Evolutionary conservation across 2,329 filamentous ascomycete species (phyloP).

Genomic region (Aplosporella prunicola): DNA sequence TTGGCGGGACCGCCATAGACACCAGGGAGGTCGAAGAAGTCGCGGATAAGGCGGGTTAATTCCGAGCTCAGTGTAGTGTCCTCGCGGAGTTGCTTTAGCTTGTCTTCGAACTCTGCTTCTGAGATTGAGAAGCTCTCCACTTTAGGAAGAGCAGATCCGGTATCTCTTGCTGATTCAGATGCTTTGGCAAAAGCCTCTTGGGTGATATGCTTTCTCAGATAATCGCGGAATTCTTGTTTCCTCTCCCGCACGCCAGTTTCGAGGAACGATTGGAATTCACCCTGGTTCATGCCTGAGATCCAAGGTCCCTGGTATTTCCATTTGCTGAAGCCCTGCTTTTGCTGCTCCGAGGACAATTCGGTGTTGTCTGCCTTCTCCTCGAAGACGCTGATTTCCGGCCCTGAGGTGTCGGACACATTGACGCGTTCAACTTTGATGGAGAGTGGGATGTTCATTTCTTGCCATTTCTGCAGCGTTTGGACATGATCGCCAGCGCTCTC

Average conservation of each 20-base stretch:
- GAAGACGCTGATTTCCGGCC: constrained; percentile 26
- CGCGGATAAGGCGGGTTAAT: constrained; percentile 43
- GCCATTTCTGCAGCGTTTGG: constrained; percentile 73
- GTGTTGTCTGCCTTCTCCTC: constrained; percentile 38
- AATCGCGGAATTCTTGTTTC: constrained; percentile 17
- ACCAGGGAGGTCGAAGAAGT: constrained; percentile 48
- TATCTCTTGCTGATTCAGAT: not conserved
- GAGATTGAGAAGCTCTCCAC: constrained; percentile 22
- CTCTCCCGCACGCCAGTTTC: not conserved
- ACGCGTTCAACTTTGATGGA: constrained; percentile 34
- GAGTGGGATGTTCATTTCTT: constrained; percentile 68
- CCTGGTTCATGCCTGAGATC: constrained; percentile 45
- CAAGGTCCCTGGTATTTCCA: constrained; percentile 53
- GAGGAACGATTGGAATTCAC: constrained; percentile 26
- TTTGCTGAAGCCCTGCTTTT: constrained; percentile 20
- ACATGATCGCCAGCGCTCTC: constrained; percentile 72
- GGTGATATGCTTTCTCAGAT: constrained; percentile 15
- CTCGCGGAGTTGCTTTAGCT: constrained; percentile 33
- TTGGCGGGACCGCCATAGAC: constrained; percentile 19
- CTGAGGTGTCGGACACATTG: constrained; percentile 6
- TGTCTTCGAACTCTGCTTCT: constrained; percentile 17
- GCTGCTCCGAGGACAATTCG: constrained; percentile 16
- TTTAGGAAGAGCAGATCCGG: constrained; percentile 8
- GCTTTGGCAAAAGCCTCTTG: not conserved
- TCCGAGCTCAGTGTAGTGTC: constrained; percentile 42